Percentiles rank a stretch among this genome's conserved stretches.
Conservation (phyloP, 768 basidiomycete species). For the Termitomyces sp. region DNA sequence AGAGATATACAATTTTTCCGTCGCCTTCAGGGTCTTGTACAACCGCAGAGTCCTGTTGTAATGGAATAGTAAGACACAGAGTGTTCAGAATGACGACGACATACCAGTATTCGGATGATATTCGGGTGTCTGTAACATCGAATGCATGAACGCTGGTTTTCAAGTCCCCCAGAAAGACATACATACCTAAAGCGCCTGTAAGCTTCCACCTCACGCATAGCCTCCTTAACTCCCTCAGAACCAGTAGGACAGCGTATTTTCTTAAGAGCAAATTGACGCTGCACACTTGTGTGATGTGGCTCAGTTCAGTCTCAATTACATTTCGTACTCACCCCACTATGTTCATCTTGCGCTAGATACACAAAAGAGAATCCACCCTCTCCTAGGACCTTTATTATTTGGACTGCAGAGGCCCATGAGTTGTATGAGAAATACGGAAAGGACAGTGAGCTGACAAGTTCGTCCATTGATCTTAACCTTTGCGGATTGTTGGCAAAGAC, state of each 20-base stretch:
- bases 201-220: slow-evolving; percentile 87
- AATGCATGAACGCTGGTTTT: neutral
- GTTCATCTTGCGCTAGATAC: slow-evolving; percentile 82
- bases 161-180: slow-evolving; percentile 24
- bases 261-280: slow-evolving; percentile 94
- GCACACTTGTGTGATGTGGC: slow-evolving; percentile 10
- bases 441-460: slow-evolving; percentile 60
- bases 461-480: slow-evolving; percentile 95
- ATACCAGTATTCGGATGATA: slow-evolving; percentile 89
- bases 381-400: slow-evolving; percentile 88
- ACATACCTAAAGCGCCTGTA: slow-evolving; percentile 90
- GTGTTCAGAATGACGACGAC: slow-evolving; percentile 1
- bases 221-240: slow-evolving; percentile 82
- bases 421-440: slow-evolving; percentile 1
- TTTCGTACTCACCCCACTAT: slow-evolving; percentile 58
- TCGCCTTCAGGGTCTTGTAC: slow-evolving; percentile 92
- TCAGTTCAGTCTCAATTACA: neutral
- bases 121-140: slow-evolving; percentile 71
- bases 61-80: neutral
- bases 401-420: slow-evolving; percentile 44
- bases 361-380: slow-evolving; percentile 97
- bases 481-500: slow-evolving; percentile 75
- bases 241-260: slow-evolving; percentile 94
- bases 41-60: slow-evolving; percentile 79
- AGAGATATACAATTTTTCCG: slow-evolving; percentile 93